Percentiles rank a stretch among this genome's conserved stretches.
These are phyloP conservation scores for Aurinia saxatilis DNA, from an alignment of 345 rosid species.

Conservation along the genomic window DNA sequence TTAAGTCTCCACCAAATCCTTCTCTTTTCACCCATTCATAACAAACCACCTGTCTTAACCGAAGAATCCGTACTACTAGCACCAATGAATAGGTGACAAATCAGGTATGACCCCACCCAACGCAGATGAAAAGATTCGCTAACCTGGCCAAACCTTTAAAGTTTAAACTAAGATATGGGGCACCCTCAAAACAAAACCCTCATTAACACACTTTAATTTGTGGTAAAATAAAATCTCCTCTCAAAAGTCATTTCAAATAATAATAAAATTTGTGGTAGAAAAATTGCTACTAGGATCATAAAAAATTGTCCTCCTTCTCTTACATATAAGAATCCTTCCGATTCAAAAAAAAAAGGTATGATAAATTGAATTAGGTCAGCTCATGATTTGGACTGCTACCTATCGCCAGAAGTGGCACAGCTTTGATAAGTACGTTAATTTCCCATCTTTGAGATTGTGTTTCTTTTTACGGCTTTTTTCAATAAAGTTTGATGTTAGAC, in stretches of 20 bases:
- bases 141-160: slow-evolving; percentile 22
- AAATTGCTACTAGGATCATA: neutral
- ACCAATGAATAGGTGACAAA: slow-evolving; percentile 2
- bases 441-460: slow-evolving; percentile 12
- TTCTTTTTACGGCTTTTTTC: slow-evolving; percentile 18
- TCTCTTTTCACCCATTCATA: slow-evolving; percentile 15
- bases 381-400: slow-evolving; percentile 28
- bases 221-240: neutral
- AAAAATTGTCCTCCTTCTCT: neutral
- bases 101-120: slow-evolving; percentile 3
- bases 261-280: neutral
- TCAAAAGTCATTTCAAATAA: neutral
- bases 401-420: slow-evolving; percentile 24
- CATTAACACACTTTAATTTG: neutral
- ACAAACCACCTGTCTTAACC: slow-evolving; percentile 16
- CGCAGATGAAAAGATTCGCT: slow-evolving; percentile 23
- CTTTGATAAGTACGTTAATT: slow-evolving; percentile 21
- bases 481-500: slow-evolving; percentile 32
- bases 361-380: slow-evolving; percentile 7
- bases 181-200: neutral
- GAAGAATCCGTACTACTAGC: neutral
- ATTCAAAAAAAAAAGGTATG: neutral
- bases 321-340: neutral
- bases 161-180: slow-evolving; percentile 15
- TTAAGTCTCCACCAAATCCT: slow-evolving; percentile 23